These are phyloP conservation scores for Kazachstania martiniae DNA, from an alignment of 805 yeast species.

Conservation along the genomic window DNA sequence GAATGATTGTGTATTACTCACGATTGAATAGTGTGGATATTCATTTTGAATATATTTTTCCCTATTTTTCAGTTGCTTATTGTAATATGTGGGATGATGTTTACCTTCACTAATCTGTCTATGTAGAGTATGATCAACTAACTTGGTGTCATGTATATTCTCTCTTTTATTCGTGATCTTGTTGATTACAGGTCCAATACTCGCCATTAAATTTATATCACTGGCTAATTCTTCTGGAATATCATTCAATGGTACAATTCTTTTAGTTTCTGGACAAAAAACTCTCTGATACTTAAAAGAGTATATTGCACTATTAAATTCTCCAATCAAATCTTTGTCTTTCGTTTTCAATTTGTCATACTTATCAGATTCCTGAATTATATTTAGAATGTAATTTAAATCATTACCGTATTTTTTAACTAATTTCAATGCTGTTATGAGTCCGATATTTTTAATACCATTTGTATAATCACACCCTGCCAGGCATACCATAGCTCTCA, in stretches of 20 bases:
- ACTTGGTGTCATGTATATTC: not conserved
- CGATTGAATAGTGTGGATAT: not conserved
- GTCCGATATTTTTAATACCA: slow-evolving; percentile 72
- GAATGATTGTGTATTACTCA: too few species aligned
- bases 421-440: slow-evolving; percentile 56
- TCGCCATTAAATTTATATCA: not conserved
- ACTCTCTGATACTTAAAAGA: slow-evolving; percentile 83
- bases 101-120: slow-evolving; percentile 2
- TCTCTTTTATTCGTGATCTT: not conserved
- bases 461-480: slow-evolving; percentile 92
- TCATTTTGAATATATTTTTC: not conserved
- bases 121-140: slow-evolving; percentile 2
- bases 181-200: slow-evolving; percentile 2
- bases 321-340: slow-evolving; percentile 27
- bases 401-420: slow-evolving; percentile 27
- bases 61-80: not conserved
- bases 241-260: slow-evolving; percentile 45
- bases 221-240: slow-evolving; percentile 23
- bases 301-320: slow-evolving; percentile 51
- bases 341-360: too few species aligned
- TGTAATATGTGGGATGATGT: slow-evolving; percentile 1
- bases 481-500: slow-evolving; percentile 64
- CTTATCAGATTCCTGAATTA: slow-evolving; percentile 36
- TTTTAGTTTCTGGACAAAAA: slow-evolving; percentile 45
- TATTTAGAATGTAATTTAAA: slow-evolving; percentile 10